Evolutionary conservation across 2,329 filamentous ascomycete species (phyloP), one percentile per base, ranked within the genome.

Genomic region (Penicillium expansum): DNA sequence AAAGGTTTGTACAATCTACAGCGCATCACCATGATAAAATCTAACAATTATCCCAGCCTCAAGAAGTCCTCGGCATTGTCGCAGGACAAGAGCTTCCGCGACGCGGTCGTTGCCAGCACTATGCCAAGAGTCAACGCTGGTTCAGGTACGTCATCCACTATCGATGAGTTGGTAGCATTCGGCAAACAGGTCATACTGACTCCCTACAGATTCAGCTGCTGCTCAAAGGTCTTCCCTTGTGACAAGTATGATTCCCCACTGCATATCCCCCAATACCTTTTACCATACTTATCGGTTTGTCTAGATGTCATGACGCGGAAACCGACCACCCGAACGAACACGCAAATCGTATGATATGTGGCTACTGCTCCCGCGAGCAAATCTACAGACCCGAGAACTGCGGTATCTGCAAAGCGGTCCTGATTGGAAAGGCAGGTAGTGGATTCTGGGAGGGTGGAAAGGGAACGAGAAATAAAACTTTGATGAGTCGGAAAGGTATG

Each of bases 391-490:
- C 88, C 1, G 89, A 92, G 68, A 86, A 87, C 59, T 95, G 91
- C 71, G 81, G 79, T 1, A 85, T 90, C 67, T 95, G 91, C 69
- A 88, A 87, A 48, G 79, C 86, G 33, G 83, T 81, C 48, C 82
- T 94, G 13, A 81, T 92, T 51, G 86, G 89, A 62, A 87, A 85
- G 68, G 83, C 84, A 3, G 78, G 78, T 8, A 78, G 78, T 42
- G 91, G 91, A 0, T 95, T 92, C 74, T 95, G 91, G 91, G 91
- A 95, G 77, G 91, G 91, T 11, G 91, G 91, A 1, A 91, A 89
- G 71, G 89, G 89, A 1, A 92, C 89, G n/a, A 79, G 90, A 59
- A 88, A 92, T 69, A 83, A 80, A 72, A 76, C 75, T 32, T 76
- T 81, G 67, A 92, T 92, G 90, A 89, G 85, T 66, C 80, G 86